Base-by-base conservation (phyloP, 257 asterid species). In the Striga asiatica region DNA sequence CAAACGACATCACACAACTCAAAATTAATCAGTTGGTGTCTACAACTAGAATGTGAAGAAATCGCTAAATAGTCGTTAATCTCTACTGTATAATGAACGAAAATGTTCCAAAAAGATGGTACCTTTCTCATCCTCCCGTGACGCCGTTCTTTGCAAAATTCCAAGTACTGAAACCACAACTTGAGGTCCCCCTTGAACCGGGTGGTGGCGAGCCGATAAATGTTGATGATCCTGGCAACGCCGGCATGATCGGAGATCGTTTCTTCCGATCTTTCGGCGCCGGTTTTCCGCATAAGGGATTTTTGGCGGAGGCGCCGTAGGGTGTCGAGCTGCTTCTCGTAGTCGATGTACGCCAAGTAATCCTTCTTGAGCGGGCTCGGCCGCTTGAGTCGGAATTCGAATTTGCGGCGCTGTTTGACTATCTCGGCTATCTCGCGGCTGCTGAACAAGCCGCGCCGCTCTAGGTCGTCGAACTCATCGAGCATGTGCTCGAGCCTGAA, bases 101-200 rank as follows among this genome's bases (percentile, higher is more conserved):
- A 12, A 32, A 34, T 11, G 17, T 2, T 9, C 12, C 9, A 34
- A 34, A 16, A 0, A 17, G 46, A 42, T 6, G 8, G 0, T 64
- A 91, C 98, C 95, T 87, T 80, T 58, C 84, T 91, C 93, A 91
- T 82, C 64, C 89, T 71, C 5, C 96, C 93, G 23, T 82, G 82
- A 2, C 85, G 76, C 28, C 85, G 68, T 34, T 74, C 79, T 72
- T 69, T 70, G 55, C 97, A 92, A 24, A 78, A 92, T 74, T 92
- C 98, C 78, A 88, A 74, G 62, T 87, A 91, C 80, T 88, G 89
- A 71, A 91, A 91, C 97, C 98, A 91, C 14, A 91, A 81, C 67
- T 76, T 74, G 17, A 88, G 58, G 60, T 91, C 98, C 10, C 98
- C 96, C 74, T 91, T 91, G 66, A 91, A 91, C 65, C 94, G 70